Evolutionary conservation across 2,329 filamentous ascomycete species (phyloP), one percentile per base, ranked within the genome.

Genomic region (Magnaporthiopsis incrustans): DNA sequence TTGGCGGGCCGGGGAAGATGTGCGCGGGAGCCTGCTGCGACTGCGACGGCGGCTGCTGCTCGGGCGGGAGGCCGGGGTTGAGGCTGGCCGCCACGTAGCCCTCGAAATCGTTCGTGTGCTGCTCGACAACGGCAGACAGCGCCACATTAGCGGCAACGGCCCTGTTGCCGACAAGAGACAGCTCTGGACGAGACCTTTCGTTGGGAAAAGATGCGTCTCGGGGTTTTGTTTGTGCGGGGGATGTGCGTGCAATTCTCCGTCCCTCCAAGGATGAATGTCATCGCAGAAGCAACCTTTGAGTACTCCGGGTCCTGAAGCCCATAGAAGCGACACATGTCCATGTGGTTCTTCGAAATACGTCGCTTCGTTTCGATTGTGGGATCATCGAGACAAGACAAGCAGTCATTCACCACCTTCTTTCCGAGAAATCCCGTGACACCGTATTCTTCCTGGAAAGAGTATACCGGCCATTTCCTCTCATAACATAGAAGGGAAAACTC

Each of bases 401-500:
- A 64, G 62, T 78, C 75, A 12, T 77, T 72, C 1, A 77, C 76
- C 18, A 77, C 71, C 71, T n/a, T n/a, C n/a, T 70, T 59, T 1
- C 64, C 60, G n/a, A 44, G 27, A 1, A 69, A 65, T 7, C 26
- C 2, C 3, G 57, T 61, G 4, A 69, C 38, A 7, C 63, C 66
- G 12, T 64, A 26, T 62, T 71, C 65, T 64, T 77, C 74, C 59
- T 77, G 73, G 62, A 77, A 77, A 0, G 73, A 76, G 64, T 77
- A 67, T 59, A 77, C 71, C 8, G 64, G 60, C 75, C 74, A 77
- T 1, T 68, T 60, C 18, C 70, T 67, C 50, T 73, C 64, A 7
- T 68, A 67, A 18, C 67, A 69, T 64, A 77, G 72, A 1, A 68
- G 66, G 12, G 61, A 38, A 60, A 75, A 75, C n/a, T 70, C 68